Evolutionary conservation across 352 stramenopile species (phyloP).

Genomic region (Globisporangium spiculum): DNA sequence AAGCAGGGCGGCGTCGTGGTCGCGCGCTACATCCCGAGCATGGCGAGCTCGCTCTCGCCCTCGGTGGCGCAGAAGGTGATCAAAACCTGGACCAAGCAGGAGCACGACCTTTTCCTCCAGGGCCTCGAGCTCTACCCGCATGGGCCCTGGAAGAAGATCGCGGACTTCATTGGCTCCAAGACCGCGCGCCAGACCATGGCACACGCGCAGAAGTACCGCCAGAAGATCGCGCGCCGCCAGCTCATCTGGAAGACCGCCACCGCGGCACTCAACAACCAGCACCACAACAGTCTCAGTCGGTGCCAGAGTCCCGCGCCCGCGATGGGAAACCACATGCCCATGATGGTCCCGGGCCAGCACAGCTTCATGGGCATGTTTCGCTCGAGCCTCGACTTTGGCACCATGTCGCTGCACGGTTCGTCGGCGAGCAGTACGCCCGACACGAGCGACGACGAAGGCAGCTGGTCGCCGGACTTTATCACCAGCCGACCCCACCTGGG

Average conservation of each 20-base stretch:
- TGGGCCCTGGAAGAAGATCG: slow-evolving; percentile 28
- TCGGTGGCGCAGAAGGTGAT: slow-evolving; percentile 22
- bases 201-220: slow-evolving; percentile 32
- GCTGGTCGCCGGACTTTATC: slow-evolving; percentile 8
- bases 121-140: slow-evolving; percentile 25
- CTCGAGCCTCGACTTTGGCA: slow-evolving; percentile 10
- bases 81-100: slow-evolving; percentile 26
- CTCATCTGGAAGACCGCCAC: slow-evolving; percentile 23
- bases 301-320: slow-evolving; percentile 7
- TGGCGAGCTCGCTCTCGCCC: slow-evolving; percentile 19
- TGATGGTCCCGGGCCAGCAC: neutral
- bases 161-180: slow-evolving; percentile 24
- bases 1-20: slow-evolving; percentile 34
- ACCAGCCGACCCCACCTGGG: neutral
- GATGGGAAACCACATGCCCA: slow-evolving; percentile 21
- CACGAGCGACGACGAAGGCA: slow-evolving; percentile 19
- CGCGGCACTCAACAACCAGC: slow-evolving; percentile 7
- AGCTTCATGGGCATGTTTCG: slow-evolving; percentile 14
- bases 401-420: slow-evolving; percentile 6
- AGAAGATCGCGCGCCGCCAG: slow-evolving; percentile 25
- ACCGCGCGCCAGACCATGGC: slow-evolving; percentile 28
- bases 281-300: neutral
- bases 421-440: slow-evolving; percentile 16
- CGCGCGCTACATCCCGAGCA: slow-evolving; percentile 20
- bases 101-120: slow-evolving; percentile 27